These are phyloP conservation scores for Mucor velutinosus DNA, from an alignment of 371 early-diverging fungal species.

Conservation along the genomic window DNA sequence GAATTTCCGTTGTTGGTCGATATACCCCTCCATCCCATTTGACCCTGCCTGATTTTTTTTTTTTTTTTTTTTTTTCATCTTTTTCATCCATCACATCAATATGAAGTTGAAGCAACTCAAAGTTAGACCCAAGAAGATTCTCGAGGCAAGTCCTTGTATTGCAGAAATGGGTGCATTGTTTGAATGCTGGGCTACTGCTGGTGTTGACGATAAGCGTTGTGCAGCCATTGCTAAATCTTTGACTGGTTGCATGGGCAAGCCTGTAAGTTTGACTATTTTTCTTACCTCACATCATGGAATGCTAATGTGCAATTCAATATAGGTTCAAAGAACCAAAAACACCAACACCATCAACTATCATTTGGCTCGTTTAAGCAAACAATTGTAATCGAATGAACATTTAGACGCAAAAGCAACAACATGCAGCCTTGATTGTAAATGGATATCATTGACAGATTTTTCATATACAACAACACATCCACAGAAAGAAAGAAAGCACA, in stretches of 20 bases:
- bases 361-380: constrained; percentile 69
- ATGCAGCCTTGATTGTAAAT: neutral
- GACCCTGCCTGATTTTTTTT: constrained; percentile 17
- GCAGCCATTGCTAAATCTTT: constrained; percentile 57
- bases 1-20: neutral
- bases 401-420: neutral
- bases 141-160: constrained; percentile 66
- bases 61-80: constrained; percentile 15
- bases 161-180: constrained; percentile 69
- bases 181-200: constrained; percentile 68
- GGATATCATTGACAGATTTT: neutral
- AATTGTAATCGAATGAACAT: constrained; percentile 39
- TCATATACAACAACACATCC: constrained; percentile 2
- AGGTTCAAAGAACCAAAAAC: constrained; percentile 55
- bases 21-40: neutral
- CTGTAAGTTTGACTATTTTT: constrained; percentile 41
- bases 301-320: constrained; percentile 1
- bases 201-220: constrained; percentile 63
- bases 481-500: neutral
- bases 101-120: constrained; percentile 72
- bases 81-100: constrained; percentile 16
- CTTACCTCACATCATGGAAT: neutral
- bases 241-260: constrained; percentile 64
- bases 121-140: constrained; percentile 65
- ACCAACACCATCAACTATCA: constrained; percentile 69